Evolutionary conservation across 176 grass and related monocot genomes (phyloP).

Genomic region (Oryza australiensis): DNA sequence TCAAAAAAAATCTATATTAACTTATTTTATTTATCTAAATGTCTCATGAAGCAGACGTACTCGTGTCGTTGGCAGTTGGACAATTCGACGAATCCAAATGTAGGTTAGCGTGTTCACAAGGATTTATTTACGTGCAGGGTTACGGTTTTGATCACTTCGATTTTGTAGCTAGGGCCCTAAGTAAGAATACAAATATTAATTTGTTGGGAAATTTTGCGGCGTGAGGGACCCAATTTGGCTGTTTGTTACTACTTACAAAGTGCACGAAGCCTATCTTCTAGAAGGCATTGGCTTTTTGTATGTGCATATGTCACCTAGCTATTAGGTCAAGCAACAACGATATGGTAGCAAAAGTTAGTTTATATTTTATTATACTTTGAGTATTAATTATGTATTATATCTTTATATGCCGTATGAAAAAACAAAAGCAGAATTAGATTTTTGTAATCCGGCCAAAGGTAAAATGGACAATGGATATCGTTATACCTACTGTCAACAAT

Average conservation of each 20-base stretch:
- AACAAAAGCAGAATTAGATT: neutral
- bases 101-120: neutral
- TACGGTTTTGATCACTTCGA: neutral
- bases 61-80: neutral
- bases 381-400: too few species aligned
- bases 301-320: neutral
- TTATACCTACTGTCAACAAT: too few species aligned
- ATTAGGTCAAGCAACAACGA: slow-evolving; percentile 31
- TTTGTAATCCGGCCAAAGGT: neutral
- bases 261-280: neutral
- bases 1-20: too few species aligned
- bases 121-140: neutral
- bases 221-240: neutral
- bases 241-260: neutral
- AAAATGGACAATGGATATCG: too few species aligned
- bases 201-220: neutral
- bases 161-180: neutral
- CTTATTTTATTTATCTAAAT: too few species aligned
- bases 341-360: neutral
- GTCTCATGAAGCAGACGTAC: neutral
- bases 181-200: neutral
- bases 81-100: neutral
- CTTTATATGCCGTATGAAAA: neutral
- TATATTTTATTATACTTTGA: neutral
- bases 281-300: neutral